Evolutionary conservation across 805 yeast species (phyloP).

Genomic region (Cyberlindnera subsufficiens): DNA sequence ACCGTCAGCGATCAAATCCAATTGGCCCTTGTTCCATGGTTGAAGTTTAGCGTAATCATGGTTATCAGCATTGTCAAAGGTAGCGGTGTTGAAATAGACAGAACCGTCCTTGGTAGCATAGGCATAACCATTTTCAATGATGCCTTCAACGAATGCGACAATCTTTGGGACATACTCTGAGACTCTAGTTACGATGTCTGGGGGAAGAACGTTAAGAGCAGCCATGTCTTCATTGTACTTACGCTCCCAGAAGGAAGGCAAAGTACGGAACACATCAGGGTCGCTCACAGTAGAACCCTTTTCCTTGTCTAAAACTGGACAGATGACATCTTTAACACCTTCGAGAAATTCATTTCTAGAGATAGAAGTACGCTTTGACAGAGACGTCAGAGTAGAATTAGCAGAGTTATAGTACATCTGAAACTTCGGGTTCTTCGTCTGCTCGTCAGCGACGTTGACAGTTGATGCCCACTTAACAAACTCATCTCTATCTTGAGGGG

Average conservation of each 20-base stretch:
- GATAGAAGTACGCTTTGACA: slow-evolving; percentile 24
- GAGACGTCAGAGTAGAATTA: slow-evolving; percentile 41
- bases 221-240: slow-evolving; percentile 84
- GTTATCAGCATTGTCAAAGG: slow-evolving; percentile 62
- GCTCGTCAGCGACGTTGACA: slow-evolving; percentile 44
- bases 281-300: slow-evolving; percentile 76
- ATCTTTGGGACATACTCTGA: slow-evolving; percentile 95
- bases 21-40: slow-evolving; percentile 95
- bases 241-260: slow-evolving; percentile 87
- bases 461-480: slow-evolving; percentile 47
- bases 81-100: slow-evolving; percentile 89
- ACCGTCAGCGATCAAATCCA: slow-evolving; percentile 84
- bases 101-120: slow-evolving; percentile 82
- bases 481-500: slow-evolving; percentile 26
- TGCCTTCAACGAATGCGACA: slow-evolving; percentile 66
- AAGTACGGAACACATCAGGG: slow-evolving; percentile 71
- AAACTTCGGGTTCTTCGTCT: slow-evolving; percentile 67
- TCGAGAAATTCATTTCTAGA: slow-evolving; percentile 36
- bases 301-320: slow-evolving; percentile 64
- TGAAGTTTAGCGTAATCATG: slow-evolving; percentile 94
- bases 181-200: slow-evolving; percentile 86
- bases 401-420: slow-evolving; percentile 78
- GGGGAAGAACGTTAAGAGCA: slow-evolving; percentile 74
- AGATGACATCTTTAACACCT: slow-evolving; percentile 66
- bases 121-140: slow-evolving; percentile 78